Base-by-base conservation (phyloP, 169 alveolate species). In the Eimeria necatrix region DNA sequence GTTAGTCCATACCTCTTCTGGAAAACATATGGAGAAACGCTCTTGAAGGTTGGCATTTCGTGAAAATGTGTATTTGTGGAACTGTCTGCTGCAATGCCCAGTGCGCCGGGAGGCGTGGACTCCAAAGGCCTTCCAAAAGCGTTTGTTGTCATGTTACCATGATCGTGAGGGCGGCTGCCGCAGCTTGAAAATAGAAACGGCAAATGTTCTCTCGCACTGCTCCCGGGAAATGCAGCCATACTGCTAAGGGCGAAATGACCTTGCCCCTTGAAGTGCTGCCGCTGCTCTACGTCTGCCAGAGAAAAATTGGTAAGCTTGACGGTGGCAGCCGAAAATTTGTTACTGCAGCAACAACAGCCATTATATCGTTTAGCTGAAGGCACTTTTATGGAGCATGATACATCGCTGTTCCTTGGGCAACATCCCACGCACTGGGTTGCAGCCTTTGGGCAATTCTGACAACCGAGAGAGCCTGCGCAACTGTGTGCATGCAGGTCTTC, bases 1-100 rank as follows among this genome's bases (percentile, higher is more conserved):
- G 46, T 76, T 7, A 76, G 32, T 46, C 64, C 86, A 59, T 24
- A 76, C 59, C 84, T 9, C 20, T 73, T 41, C 32, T 73, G 84
- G 4, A 8, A 9, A 76, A 41, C 8, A 20, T 48, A 20, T 4
- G 49, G 48, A 49, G 86, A 20, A 14, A 48, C 8, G 86, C 5
- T 49, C 49, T 61, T 49, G 64, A 6, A 61, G 61, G 46, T 59
- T 20, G 86, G 5, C 1, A 20, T 46, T 48, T 59, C 6, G 51
- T 61, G 86, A 46, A 46, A 20, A 41, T 20, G 22, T n/a, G 86
- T 24, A 12, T 53, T 41, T 46, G 46, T 18, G 59, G 59, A 46
- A 26, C 86, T 48, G 41, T 22, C 64, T n/a, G 46, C 4, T 76
- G 64, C 61, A 48, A 0, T 32, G 0, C 64, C 68, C 68, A 48